Conservation (phyloP, 83 land plant genomes). For the Diphasiastrum complanatum region DNA sequence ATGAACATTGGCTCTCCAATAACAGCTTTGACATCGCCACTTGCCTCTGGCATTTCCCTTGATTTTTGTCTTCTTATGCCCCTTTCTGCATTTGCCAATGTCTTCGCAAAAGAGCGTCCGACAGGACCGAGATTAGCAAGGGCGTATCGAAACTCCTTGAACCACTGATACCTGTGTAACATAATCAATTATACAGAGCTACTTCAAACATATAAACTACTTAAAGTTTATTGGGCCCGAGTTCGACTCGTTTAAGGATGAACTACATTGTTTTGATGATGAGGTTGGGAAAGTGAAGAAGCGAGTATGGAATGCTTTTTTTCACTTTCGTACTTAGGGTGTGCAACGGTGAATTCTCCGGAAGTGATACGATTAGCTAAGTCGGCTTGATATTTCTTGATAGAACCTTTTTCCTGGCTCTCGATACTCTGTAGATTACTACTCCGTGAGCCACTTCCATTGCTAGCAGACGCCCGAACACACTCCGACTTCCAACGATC, state of each 20-base stretch:
- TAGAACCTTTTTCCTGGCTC: too few relatives aligned
- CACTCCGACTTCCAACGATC: too few relatives aligned
- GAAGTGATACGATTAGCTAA: slow-evolving; percentile 48
- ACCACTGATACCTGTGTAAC: background rate
- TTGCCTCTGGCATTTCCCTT: slow-evolving; percentile 66
- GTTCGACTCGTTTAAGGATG: background rate
- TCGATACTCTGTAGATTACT: too few relatives aligned
- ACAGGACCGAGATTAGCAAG: slow-evolving; percentile 14
- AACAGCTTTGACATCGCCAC: slow-evolving; percentile 58
- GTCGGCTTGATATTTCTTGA: slow-evolving; percentile 41
- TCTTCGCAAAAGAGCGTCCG: slow-evolving; percentile 23
- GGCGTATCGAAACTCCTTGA: slow-evolving; percentile 2
- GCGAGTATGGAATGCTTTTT: slow-evolving; percentile 2
- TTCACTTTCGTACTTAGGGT: slow-evolving; percentile 28
- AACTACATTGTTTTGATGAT: slow-evolving; percentile 15
- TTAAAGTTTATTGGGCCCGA: background rate
- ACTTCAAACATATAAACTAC: background rate
- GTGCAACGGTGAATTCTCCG: slow-evolving; percentile 47
- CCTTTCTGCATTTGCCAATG: slow-evolving; percentile 12
- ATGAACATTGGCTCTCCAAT: slow-evolving; percentile 79
- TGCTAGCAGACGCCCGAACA: too few relatives aligned
- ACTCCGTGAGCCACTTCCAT: too few relatives aligned
- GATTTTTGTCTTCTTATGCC: slow-evolving; percentile 18
- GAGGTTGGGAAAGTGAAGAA: background rate
- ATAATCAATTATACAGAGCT: background rate